Evolutionary conservation across 2,329 filamentous ascomycete species (phyloP).

Genomic region (Trichoderma sp.): DNA sequence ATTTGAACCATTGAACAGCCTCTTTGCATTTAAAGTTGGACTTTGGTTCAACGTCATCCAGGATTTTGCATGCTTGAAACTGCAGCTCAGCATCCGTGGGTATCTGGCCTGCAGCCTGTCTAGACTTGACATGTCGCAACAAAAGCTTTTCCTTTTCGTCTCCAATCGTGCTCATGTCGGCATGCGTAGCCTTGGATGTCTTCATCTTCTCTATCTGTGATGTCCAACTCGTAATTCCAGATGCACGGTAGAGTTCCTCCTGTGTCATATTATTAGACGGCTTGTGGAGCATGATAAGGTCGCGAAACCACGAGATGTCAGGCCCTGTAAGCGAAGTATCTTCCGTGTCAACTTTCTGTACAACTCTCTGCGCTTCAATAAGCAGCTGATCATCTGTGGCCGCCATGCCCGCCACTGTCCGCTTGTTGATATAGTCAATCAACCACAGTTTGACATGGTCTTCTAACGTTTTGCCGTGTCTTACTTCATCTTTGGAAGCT

Average conservation of each 20-base stretch:
- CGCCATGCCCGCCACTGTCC: not conserved
- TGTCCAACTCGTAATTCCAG: not conserved
- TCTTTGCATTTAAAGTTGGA: constrained; percentile 4
- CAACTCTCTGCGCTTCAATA: not conserved
- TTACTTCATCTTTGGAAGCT: not conserved
- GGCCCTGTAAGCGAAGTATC: not conserved
- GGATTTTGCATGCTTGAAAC: not conserved
- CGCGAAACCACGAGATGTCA: constrained; percentile 10
- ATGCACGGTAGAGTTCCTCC: not conserved
- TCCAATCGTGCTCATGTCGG: not conserved
- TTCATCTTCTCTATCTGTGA: constrained; percentile 1
- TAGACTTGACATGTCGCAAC: not conserved
- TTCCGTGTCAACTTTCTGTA: constrained; percentile 4
- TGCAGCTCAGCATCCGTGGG: not conserved
- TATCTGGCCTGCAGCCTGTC: not conserved
- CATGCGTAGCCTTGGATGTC: not conserved
- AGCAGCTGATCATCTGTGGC: constrained; percentile 1
- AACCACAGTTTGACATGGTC: constrained; percentile 13
- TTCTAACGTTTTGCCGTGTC: not conserved
- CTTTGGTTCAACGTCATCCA: constrained; percentile 4
- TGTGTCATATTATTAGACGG: not conserved
- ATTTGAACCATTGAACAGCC: constrained; percentile 12
- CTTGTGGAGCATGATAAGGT: not conserved
- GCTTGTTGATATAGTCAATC: constrained; percentile 5
- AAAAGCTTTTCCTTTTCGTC: not conserved